phyloP scores from a whole-genome alignment of 768 basidiomycete species.

The Astraeus odoratus region DNA sequence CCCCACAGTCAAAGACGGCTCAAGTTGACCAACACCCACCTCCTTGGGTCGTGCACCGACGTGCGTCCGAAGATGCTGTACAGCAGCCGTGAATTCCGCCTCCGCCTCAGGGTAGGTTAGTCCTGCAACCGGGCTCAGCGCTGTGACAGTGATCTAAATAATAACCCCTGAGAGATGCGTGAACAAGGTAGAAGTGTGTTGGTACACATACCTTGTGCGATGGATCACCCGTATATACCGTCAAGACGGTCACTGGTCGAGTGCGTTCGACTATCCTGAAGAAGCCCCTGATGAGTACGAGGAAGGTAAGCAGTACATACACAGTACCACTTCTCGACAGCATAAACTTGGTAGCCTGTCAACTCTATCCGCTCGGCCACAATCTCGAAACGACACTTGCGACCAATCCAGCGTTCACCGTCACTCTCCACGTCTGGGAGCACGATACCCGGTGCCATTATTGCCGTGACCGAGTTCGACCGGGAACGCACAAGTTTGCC shows the following conservation, averaged over 20 bases:
- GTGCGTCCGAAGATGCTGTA: constrained; percentile 51
- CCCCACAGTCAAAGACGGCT: background rate
- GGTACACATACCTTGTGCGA: constrained; percentile 47
- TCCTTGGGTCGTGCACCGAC: constrained; percentile 72
- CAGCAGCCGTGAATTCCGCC: constrained; percentile 52
- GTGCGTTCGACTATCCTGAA: constrained; percentile 62
- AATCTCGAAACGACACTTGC: constrained; percentile 42
- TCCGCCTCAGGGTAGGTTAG: constrained; percentile 40
- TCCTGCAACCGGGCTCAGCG: constrained; percentile 39
- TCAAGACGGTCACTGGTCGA: constrained; percentile 51
- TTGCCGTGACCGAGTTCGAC: constrained; percentile 25
- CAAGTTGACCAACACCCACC: constrained; percentile 25
- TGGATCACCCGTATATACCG: constrained; percentile 73
- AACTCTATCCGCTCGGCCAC: constrained; percentile 40
- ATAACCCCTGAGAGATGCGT: constrained; percentile 8
- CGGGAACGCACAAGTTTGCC: constrained; percentile 26
- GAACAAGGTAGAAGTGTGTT: background rate
- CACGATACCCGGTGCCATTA: constrained; percentile 7
- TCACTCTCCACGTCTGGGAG: constrained; percentile 11
- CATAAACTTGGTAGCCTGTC: constrained; percentile 72
- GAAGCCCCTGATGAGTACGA: background rate
- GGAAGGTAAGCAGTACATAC: background rate
- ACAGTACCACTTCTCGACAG: constrained; percentile 74
- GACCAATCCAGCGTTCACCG: constrained; percentile 39
- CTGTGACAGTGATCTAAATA: constrained; percentile 52